A percentile compares a stretch with the other conserved stretches of the same genome.
Conservation (phyloP, 179 eudicot genomes). For the Heliamphora pulchella region DNA sequence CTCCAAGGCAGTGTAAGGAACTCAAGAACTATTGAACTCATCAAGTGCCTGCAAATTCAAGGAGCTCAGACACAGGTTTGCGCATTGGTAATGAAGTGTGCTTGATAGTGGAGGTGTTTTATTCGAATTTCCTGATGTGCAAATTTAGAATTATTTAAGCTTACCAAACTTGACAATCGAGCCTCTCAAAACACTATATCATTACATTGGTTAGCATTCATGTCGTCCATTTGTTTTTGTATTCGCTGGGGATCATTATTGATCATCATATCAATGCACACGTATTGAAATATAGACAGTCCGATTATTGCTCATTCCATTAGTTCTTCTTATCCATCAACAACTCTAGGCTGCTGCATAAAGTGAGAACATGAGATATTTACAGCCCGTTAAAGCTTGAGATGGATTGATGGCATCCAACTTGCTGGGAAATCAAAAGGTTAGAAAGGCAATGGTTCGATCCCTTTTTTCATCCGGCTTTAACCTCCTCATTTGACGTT, state of each 20-base stretch:
- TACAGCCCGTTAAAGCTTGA: constrained; percentile 16
- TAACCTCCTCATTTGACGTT: background rate
- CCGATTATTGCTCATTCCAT: constrained; percentile 6
- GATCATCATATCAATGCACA: background rate
- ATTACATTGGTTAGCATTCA: background rate
- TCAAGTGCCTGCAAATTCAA: no score
- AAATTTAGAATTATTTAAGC: background rate
- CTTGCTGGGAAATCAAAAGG: background rate
- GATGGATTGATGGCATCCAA: background rate
- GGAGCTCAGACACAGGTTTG: background rate
- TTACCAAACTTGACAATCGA: background rate
- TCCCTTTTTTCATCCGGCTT: background rate
- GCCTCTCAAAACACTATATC: background rate
- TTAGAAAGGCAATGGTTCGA: constrained; percentile 4
- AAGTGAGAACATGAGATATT: background rate
- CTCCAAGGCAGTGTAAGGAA: background rate
- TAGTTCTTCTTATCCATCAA: no score
- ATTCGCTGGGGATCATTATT: background rate
- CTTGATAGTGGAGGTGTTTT: background rate
- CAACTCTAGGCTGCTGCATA: background rate
- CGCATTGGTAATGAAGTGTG: background rate
- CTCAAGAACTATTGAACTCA: no score
- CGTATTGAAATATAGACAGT: background rate
- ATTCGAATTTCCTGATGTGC: background rate
- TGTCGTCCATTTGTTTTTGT: background rate